phyloP scores from a whole-genome alignment of 2,329 filamentous ascomycete species.

The Penicillium glabrum region DNA sequence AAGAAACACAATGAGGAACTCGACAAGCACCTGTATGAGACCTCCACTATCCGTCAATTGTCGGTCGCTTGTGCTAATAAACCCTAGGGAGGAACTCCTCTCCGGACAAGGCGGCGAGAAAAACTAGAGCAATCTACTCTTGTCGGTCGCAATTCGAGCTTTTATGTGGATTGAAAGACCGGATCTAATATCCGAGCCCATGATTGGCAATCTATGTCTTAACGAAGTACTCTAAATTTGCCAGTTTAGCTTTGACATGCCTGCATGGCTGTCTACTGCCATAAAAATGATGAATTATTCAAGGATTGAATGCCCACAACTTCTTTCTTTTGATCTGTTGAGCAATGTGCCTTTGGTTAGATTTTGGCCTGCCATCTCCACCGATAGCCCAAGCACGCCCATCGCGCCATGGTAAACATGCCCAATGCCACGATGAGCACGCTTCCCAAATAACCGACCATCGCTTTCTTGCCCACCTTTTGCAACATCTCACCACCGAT shows the following conservation, averaged over 20 bases:
- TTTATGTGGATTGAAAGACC: background rate
- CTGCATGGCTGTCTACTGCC: background rate
- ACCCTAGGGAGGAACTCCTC: conserved; percentile 15
- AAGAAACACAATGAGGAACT: conserved; percentile 26
- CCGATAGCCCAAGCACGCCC: conserved; percentile 40
- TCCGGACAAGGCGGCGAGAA: conserved; percentile 20
- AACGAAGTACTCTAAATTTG: background rate
- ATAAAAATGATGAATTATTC: background rate
- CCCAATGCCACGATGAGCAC: conserved; percentile 40
- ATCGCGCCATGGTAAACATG: conserved; percentile 36
- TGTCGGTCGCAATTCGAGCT: background rate
- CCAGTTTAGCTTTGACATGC: background rate
- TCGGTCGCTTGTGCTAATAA: background rate
- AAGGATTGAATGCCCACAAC: background rate
- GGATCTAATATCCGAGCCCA: background rate
- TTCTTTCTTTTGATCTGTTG: background rate
- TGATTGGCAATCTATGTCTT: background rate
- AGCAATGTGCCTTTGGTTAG: conserved; percentile 6
- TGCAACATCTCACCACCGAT: conserved; percentile 52
- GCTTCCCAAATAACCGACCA: conserved; percentile 49
- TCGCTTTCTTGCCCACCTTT: conserved; percentile 44
- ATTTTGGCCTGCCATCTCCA: conserved; percentile 41
- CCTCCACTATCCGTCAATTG: background rate
- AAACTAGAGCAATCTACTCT: conserved; percentile 3
- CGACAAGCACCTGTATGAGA: conserved; percentile 26